These are phyloP conservation scores for Zizania palustris DNA, from an alignment of 202 grass and related monocot genomes.

Conservation along the genomic window DNA sequence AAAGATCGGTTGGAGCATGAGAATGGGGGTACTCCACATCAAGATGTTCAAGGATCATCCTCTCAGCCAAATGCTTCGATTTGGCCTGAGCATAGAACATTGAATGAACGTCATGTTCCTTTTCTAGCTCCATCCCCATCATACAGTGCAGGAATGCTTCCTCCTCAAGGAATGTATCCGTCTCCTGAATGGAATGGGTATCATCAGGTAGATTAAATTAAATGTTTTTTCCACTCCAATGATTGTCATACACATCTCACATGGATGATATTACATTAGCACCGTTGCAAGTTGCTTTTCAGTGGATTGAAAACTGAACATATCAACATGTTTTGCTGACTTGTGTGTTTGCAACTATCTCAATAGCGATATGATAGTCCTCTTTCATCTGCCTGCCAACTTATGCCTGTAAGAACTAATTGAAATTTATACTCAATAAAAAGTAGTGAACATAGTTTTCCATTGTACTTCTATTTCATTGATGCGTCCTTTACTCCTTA, in stretches of 20 bases:
- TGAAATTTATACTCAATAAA: background rate
- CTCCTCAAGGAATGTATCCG: constrained; percentile 67
- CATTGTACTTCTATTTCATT: too few relatives aligned
- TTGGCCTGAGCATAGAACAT: constrained; percentile 60
- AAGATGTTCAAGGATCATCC: constrained; percentile 48
- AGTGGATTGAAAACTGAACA: background rate
- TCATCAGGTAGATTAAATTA: constrained; percentile 67
- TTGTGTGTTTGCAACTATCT: background rate
- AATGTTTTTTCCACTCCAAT: constrained; percentile 26
- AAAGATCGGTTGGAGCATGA: constrained; percentile 54
- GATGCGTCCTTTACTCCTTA: too few relatives aligned
- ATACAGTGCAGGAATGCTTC: constrained; percentile 61
- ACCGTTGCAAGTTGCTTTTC: constrained; percentile 12
- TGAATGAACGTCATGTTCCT: constrained; percentile 58
- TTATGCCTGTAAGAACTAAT: constrained; percentile 2
- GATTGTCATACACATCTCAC: background rate
- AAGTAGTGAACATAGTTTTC: too few relatives aligned
- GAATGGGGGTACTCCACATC: constrained; percentile 52
- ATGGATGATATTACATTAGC: background rate
- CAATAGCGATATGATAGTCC: background rate
- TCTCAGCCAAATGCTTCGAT: constrained; percentile 43
- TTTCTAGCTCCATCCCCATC: constrained; percentile 63
- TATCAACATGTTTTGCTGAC: constrained; percentile 21
- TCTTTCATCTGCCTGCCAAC: background rate
- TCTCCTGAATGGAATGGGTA: constrained; percentile 65